Evolutionary conservation across 768 basidiomycete species (phyloP), one percentile per base, ranked within the genome.

Genomic region (Artomyces pyxidatus): DNA sequence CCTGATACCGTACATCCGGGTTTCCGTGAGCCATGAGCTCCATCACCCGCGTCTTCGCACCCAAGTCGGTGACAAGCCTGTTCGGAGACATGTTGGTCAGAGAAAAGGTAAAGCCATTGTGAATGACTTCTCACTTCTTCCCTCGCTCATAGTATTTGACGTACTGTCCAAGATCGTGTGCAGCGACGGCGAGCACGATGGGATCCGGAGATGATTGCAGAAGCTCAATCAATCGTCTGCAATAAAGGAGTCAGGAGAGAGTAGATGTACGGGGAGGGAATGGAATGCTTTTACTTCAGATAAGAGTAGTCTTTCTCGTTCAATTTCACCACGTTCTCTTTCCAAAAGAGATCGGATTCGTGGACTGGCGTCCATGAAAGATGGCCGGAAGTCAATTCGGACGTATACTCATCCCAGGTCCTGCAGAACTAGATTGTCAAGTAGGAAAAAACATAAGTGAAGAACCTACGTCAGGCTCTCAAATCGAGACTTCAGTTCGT

Each of bases 281-380:
- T 17, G 21, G 28, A 25, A 26, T 23, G 39, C 17, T 23, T 40
- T 17, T 32, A 93, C 95, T 86, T 93, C 50, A 98, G 74, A 51
- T 89, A 85, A 59, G 85, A 80, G 55, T 83, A 76, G 60, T 91
- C 85, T 47, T 78, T 80, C 53, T 97, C 93, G 55, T 92, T 89
- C 37, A 98, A 68, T 61, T 81, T 90, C 6, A 72, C 68, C 4
- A 88, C 93, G 61, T 98, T 97, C 70, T 94, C 92, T 61, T 87
- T 89, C 96, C 96, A 99, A 70, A 99, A 99, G 29, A 91, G 82
- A 52, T 97, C 95, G 2, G 89, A 94, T 61, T 93, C 89, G 61
- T 99, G 96, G 9, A 91, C 88, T 11, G 95, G 94, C 4, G 89
- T 83, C 96, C 96, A 98, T 6, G 90, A 87, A 22, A 98, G 69